Conservation (phyloP, 352 stramenopile species). For the Globisporangium megalacanthum region DNA sequence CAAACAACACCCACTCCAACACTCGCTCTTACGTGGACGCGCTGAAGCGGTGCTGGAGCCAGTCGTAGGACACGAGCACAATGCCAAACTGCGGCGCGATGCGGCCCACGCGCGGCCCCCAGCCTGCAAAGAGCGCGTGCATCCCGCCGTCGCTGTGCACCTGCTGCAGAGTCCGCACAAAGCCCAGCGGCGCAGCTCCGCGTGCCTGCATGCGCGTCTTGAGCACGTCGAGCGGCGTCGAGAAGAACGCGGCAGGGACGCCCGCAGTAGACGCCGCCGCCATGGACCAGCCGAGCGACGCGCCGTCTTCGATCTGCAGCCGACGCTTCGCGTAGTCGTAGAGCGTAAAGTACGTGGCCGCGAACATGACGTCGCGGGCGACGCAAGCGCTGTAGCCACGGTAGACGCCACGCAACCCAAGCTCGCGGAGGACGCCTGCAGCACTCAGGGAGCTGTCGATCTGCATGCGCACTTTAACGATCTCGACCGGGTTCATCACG, state of each 20-base stretch:
- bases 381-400: constrained; percentile 70
- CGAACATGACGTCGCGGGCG: constrained; percentile 67
- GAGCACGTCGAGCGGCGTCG: constrained; percentile 67
- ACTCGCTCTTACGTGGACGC: no score
- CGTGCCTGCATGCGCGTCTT: constrained; percentile 82
- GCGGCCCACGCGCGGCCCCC: constrained; percentile 59
- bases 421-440: constrained; percentile 46
- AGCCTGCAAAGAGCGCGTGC: constrained; percentile 56
- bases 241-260: constrained; percentile 71
- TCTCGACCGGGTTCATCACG: constrained; percentile 82
- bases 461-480: constrained; percentile 83
- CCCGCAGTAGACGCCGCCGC: constrained; percentile 58
- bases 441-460: constrained; percentile 65
- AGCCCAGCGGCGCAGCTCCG: constrained; percentile 32
- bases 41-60: constrained; percentile 62
- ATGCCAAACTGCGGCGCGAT: constrained; percentile 83
- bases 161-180: constrained; percentile 47
- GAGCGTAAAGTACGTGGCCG: constrained; percentile 73
- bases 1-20: neutral
- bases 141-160: constrained; percentile 49
- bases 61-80: constrained; percentile 78
- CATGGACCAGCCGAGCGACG: constrained; percentile 70
- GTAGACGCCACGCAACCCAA: constrained; percentile 63
- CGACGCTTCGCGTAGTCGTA: constrained; percentile 70
- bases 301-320: constrained; percentile 56